phyloP scores from a whole-genome alignment of 352 stramenopile genomes.

The Globisporangium irregulare region DNA sequence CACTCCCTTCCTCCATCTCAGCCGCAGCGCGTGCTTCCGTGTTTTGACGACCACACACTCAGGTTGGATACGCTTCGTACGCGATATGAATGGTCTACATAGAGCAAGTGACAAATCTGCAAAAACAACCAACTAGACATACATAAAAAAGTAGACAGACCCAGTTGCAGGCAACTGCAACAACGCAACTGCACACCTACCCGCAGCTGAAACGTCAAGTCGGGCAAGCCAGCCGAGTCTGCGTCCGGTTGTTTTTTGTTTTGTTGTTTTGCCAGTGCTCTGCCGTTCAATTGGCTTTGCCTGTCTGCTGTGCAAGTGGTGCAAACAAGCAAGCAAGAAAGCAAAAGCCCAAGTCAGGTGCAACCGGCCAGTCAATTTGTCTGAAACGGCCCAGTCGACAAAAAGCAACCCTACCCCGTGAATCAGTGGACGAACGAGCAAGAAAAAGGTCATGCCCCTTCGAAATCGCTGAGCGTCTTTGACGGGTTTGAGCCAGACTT shows the following conservation, averaged over 20 bases:
- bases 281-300: not conserved
- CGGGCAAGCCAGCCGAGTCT: too few relatives aligned
- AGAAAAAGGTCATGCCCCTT: not conserved
- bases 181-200: conserved; percentile 7
- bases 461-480: too few relatives aligned
- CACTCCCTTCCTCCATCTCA: not conserved
- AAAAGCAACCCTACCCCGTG: conserved; percentile 4
- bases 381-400: not conserved
- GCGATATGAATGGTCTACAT: not conserved
- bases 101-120: not conserved
- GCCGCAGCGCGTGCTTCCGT: not conserved
- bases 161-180: conserved; percentile 1
- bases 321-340: not conserved
- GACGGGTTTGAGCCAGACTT: not conserved
- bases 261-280: not conserved
- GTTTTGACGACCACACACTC: not conserved
- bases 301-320: too few relatives aligned
- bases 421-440: conserved; percentile 7
- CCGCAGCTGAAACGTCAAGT: not conserved
- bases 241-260: not conserved
- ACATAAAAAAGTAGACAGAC: not conserved
- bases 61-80: not conserved
- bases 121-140: not conserved
- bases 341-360: not conserved
- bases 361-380: conserved; percentile 1